Evolutionary conservation across 305 asterid genomes (phyloP).

Genomic region (Fraxinus latifolia): DNA sequence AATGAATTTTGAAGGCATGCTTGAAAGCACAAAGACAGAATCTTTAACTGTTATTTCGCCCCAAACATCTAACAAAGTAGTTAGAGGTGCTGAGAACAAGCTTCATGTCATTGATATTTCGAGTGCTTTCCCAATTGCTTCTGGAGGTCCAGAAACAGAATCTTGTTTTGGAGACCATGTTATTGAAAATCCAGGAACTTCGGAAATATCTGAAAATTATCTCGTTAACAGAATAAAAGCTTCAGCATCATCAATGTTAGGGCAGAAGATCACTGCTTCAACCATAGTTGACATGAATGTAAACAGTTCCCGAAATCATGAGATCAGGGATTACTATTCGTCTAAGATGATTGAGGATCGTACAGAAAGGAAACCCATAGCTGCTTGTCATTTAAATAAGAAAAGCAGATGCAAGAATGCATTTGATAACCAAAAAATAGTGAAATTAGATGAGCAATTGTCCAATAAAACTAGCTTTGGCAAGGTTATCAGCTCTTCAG

Average conservation of each 20-base stretch:
- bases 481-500: not conserved
- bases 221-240: not conserved
- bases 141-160: not conserved
- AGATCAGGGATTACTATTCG: not conserved
- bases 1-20: conserved; percentile 2
- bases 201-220: not conserved
- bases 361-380: not conserved
- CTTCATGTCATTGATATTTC: not conserved
- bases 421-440: not conserved
- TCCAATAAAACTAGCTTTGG: not conserved
- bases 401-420: not conserved
- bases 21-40: conserved; percentile 4
- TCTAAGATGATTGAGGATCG: not conserved
- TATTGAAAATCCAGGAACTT: conserved; percentile 4
- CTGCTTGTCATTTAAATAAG: conserved; percentile 4
- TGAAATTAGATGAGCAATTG: not conserved
- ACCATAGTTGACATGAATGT: not conserved
- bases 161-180: conserved; percentile 1
- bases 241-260: not conserved
- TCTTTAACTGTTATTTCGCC: conserved; percentile 15
- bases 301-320: not conserved
- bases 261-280: not conserved
- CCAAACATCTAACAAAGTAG: conserved; percentile 6
- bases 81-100: not conserved
- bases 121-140: not conserved